A percentile compares a stretch with the other conserved stretches of the same genome.
Evolutionary conservation across 345 rosid species (phyloP).

Genomic region (Arabis alpina): DNA sequence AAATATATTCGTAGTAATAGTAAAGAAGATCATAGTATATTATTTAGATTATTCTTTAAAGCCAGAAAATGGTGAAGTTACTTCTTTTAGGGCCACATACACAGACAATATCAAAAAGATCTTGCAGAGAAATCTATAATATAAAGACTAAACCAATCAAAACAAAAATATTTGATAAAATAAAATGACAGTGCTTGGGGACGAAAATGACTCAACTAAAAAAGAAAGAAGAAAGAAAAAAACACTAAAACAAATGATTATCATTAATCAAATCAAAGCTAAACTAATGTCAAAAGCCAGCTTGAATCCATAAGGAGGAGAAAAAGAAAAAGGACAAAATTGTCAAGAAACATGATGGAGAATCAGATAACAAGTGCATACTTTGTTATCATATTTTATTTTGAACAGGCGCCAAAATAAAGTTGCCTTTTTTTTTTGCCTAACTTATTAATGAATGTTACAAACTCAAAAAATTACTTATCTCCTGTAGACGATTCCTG

Average conservation of each 20-base stretch:
- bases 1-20: background rate
- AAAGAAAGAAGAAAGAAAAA: background rate
- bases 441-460: slow-evolving; percentile 34
- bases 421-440: slow-evolving; percentile 32
- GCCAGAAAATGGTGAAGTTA: slow-evolving; percentile 40
- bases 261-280: slow-evolving; percentile 24
- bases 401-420: slow-evolving; percentile 32
- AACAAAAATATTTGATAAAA: slow-evolving; percentile 17
- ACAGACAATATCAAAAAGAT: slow-evolving; percentile 40
- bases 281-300: slow-evolving; percentile 29
- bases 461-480: slow-evolving; percentile 18
- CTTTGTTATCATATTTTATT: slow-evolving; percentile 26
- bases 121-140: slow-evolving; percentile 19
- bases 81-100: slow-evolving; percentile 38
- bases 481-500: slow-evolving; percentile 36
- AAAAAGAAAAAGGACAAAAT: background rate
- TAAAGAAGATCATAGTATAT: slow-evolving; percentile 18
- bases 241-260: slow-evolving; percentile 23
- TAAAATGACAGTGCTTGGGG: slow-evolving; percentile 27
- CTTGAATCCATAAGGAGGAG: slow-evolving; percentile 36
- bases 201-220: slow-evolving; percentile 42
- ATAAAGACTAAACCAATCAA: slow-evolving; percentile 33
- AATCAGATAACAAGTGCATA: slow-evolving; percentile 42
- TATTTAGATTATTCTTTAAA: slow-evolving; percentile 27
- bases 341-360: slow-evolving; percentile 43